phyloP scores from a whole-genome alignment of 768 basidiomycete genomes.

The Crassisporium funariophilum region DNA sequence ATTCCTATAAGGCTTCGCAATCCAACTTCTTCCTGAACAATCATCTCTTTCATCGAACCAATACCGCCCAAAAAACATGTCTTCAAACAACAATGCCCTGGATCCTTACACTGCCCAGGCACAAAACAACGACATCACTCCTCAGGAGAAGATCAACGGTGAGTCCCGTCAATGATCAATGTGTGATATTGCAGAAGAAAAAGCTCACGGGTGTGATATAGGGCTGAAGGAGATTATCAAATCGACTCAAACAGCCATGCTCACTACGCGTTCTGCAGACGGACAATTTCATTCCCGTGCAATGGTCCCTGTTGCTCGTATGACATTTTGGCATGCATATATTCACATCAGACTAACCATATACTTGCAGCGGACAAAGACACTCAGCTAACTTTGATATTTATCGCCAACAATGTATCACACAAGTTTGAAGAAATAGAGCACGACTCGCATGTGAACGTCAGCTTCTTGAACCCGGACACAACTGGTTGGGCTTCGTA shows the following conservation, averaged over 20 bases:
- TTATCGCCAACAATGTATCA: conserved; percentile 74
- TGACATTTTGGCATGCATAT: conserved; percentile 19
- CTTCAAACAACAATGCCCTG: conserved; percentile 38
- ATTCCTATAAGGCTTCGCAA: no score
- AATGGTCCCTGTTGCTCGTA: conserved; percentile 76
- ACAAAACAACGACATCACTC: conserved; percentile 55
- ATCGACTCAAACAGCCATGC: conserved; percentile 68
- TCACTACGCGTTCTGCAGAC: conserved; percentile 69
- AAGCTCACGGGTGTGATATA: conserved; percentile 28
- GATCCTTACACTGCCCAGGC: conserved; percentile 76
- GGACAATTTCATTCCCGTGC: conserved; percentile 79
- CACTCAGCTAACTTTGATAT: conserved; percentile 58
- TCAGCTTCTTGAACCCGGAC: conserved; percentile 70
- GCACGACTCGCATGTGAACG: conserved; percentile 77
- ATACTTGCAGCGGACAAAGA: conserved; percentile 31
- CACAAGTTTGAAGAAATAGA: conserved; percentile 78
- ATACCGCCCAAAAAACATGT: conserved; percentile 18
- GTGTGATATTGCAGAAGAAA: no score
- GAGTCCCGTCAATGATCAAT: conserved; percentile 4
- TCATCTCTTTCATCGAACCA: no score
- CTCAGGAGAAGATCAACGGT: conserved; percentile 71
- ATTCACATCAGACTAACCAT: not conserved
- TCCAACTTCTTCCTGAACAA: no score
- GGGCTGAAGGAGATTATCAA: conserved; percentile 68
- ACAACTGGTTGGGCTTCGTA: conserved; percentile 78